Conservation (phyloP, 805 yeast genomes). For the Sugiyamaella smithiae region DNA sequence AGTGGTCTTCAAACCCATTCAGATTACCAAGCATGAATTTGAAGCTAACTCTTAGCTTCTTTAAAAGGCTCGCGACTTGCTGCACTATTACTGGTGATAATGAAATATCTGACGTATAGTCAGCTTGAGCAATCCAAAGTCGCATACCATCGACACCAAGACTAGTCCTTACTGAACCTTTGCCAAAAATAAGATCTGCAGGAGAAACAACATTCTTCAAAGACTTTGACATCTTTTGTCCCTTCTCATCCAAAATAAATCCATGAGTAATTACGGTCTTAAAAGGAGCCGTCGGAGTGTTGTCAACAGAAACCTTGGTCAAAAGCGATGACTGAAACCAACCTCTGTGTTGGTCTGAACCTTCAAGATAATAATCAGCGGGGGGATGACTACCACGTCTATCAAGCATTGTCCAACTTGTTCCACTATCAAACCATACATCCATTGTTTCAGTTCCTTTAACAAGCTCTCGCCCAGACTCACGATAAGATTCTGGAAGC, state of each 20-base stretch:
- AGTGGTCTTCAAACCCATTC: constrained; percentile 31
- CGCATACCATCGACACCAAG: constrained; percentile 90
- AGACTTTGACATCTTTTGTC: constrained; percentile 91
- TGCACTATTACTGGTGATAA: constrained; percentile 68
- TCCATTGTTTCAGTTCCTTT: constrained; percentile 94
- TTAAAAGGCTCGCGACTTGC: constrained; percentile 75
- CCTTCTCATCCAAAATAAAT: constrained; percentile 80
- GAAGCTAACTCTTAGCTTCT: constrained; percentile 79
- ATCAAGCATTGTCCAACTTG: constrained; percentile 72
- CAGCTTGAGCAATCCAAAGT: constrained; percentile 85
- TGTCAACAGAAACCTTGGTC: constrained; percentile 58
- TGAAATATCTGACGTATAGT: constrained; percentile 76
- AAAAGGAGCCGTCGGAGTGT: constrained; percentile 58
- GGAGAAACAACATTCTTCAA: constrained; percentile 81
- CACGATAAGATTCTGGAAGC: constrained; percentile 57
- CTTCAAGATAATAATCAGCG: constrained; percentile 89
- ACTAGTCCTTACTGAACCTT: constrained; percentile 57
- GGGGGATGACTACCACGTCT: constrained; percentile 38
- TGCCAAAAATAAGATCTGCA: constrained; percentile 48
- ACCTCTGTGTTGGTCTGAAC: constrained; percentile 98
- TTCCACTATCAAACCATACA: constrained; percentile 98
- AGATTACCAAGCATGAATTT: constrained; percentile 80
- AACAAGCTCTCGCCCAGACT: constrained; percentile 43
- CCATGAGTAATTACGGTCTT: constrained; percentile 86
- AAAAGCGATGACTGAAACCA: constrained; percentile 96